Percentiles rank a stretch among this genome's conserved stretches.
These are phyloP conservation scores for Aureobasidium namibiae DNA, from an alignment of 2,329 filamentous ascomycete genomes.

Conservation along the genomic window DNA sequence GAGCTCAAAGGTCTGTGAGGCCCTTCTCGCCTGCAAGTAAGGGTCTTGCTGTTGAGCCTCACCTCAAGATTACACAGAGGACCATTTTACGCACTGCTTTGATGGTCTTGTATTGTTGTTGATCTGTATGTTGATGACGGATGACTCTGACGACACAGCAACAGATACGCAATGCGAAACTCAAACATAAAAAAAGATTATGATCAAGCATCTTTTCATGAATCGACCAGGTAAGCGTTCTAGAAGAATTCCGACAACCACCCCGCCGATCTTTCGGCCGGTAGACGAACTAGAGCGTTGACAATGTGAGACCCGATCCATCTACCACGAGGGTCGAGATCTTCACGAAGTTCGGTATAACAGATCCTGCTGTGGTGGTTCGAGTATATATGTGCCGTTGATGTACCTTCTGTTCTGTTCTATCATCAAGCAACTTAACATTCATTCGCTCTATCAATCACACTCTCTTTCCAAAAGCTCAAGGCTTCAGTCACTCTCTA, in stretches of 20 bases:
- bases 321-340: not conserved
- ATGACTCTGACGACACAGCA: not conserved
- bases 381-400: not conserved
- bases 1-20: not conserved
- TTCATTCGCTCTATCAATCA: not conserved
- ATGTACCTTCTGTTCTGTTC: not conserved
- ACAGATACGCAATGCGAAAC: not conserved
- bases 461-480: not conserved
- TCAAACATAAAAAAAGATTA: not conserved
- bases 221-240: not conserved
- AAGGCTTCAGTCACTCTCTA: not conserved
- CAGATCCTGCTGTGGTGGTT: too few species aligned
- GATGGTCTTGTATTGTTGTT: not conserved
- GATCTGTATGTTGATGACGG: not conserved
- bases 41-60: not conserved
- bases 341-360: not conserved
- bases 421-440: not conserved
- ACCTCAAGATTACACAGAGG: too few species aligned
- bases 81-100: too few species aligned
- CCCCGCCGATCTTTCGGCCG: conserved; percentile 2
- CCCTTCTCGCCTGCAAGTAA: not conserved
- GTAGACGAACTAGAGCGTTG: not conserved
- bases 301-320: conserved; percentile 7
- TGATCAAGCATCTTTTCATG: not conserved
- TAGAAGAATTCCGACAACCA: not conserved